Base-by-base conservation (phyloP, 2,329 filamentous ascomycete species). In the Hypoxylon sp. region DNA sequence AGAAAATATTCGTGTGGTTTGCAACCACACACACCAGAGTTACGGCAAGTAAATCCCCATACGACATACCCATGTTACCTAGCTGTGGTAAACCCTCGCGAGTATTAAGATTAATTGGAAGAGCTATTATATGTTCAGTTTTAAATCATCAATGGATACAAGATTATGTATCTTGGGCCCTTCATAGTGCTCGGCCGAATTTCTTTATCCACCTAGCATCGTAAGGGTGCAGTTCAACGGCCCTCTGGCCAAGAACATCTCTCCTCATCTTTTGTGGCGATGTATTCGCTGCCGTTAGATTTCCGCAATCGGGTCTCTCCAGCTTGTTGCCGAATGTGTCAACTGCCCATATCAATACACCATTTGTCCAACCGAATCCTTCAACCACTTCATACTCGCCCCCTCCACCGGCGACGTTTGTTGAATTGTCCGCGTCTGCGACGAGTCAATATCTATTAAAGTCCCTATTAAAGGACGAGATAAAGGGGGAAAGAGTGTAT, bases 331-430 rank as follows among this genome's bases (percentile, higher is more conserved):
- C 86, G 78, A 92, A 92, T 6, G 83, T 83, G 73, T 92, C 90
- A 7, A 85, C 88, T 0, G 85, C 82, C 89, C 89, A 92, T 57
- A 92, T 87, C 31, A 92, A 77, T 57, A 91, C 89, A 31, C 90
- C 90, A 71, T 92, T 92, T 0, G 87, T 88, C 90, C 90, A 92
- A 6, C 89, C 90, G 72, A 92, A 92, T 0, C 90, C 89, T 79
- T 91, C 88, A 2, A 91, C 89, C 5, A 92, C 89, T 59, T 87
- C 84, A 76, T 92, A 92, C 81, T 92, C 90, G 70, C 90, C 90
- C 5, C 90, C 90, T 6, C 87, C 81, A 29, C 90, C 90, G 1
- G 87, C 88, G 0, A 84, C 85, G 68, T 90, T 89, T 50, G 84
- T 88, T 6, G 85, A 79, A 62, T 86, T 86, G 71, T 90, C 87